These are phyloP conservation scores for Artomyces pyxidatus DNA, from an alignment of 768 basidiomycete species.

Conservation along the genomic window DNA sequence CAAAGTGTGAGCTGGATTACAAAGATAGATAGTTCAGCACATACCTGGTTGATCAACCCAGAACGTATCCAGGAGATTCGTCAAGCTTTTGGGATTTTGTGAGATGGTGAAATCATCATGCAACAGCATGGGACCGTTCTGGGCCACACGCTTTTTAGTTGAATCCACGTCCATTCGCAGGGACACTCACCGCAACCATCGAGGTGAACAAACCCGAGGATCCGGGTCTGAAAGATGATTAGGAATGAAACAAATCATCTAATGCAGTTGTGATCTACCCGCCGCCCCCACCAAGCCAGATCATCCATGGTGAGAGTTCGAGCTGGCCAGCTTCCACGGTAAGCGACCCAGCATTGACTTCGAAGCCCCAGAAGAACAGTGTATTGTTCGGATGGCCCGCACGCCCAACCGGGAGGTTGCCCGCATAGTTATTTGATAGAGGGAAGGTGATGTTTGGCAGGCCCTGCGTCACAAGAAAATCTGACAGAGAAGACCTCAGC, in stretches of 20 bases:
- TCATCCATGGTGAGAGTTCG: constrained; percentile 27
- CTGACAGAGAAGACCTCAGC: constrained; percentile 11
- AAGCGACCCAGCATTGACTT: constrained; percentile 29
- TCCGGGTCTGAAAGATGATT: constrained; percentile 39
- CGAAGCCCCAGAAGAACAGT: constrained; percentile 34
- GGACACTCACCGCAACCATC: constrained; percentile 43
- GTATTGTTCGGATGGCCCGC: constrained; percentile 29
- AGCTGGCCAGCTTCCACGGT: constrained; percentile 20
- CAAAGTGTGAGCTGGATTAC: constrained; percentile 5
- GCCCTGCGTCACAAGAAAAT: constrained; percentile 27
- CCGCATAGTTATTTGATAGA: constrained; percentile 28
- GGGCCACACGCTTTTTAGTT: too few species aligned
- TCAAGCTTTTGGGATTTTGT: constrained; percentile 51
- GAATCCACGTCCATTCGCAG: too few species aligned
- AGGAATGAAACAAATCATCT: background rate
- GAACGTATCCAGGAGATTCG: constrained; percentile 53
- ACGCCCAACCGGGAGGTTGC: constrained; percentile 26
- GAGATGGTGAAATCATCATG: constrained; percentile 39
- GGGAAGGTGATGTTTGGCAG: constrained; percentile 28
- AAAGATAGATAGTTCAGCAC: background rate
- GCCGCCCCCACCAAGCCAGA: constrained; percentile 32
- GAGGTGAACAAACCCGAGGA: constrained; percentile 62
- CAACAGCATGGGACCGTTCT: constrained; percentile 69
- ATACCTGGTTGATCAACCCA: constrained; percentile 67
- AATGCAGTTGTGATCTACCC: constrained; percentile 5